These are phyloP conservation scores for Phytophthora chlamydospora DNA, from an alignment of 352 stramenopile genomes.

Conservation along the genomic window DNA sequence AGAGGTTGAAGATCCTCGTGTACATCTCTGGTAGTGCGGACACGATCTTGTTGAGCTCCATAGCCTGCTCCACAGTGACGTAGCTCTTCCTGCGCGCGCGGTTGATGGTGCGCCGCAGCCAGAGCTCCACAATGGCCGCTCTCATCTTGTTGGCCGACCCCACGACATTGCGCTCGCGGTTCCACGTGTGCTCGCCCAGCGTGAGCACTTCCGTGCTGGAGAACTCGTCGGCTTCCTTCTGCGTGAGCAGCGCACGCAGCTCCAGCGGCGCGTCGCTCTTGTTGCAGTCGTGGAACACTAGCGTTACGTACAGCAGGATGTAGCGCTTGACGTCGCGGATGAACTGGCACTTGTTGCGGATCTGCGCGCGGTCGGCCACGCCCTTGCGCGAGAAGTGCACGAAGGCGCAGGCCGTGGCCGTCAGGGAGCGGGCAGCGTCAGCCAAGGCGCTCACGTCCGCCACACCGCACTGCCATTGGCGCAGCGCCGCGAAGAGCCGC, in stretches of 20 bases:
- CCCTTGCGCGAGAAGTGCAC: conserved; percentile 51
- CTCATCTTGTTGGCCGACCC: conserved; percentile 58
- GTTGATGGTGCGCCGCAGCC: conserved; percentile 55
- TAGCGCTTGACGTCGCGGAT: conserved; percentile 68
- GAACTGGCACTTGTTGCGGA: conserved; percentile 56
- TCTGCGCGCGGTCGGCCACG: conserved; percentile 36
- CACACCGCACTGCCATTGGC: conserved; percentile 57
- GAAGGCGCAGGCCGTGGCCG: conserved; percentile 48
- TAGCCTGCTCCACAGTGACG: conserved; percentile 48
- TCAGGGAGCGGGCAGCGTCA: conserved; percentile 46
- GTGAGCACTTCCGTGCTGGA: conserved; percentile 42
- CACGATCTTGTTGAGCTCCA: conserved; percentile 57
- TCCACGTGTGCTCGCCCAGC: conserved; percentile 53
- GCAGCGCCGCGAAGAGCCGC: conserved; percentile 44
- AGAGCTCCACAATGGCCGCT: conserved; percentile 61
- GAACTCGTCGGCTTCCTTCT: conserved; percentile 52
- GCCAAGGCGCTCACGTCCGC: conserved; percentile 46
- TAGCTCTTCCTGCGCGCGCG: conserved; percentile 44
- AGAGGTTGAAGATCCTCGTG: conserved; percentile 54
- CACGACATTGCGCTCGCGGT: conserved; percentile 48
- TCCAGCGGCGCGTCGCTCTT: conserved; percentile 44
- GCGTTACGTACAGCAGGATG: conserved; percentile 55
- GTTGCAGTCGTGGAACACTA: conserved; percentile 68
- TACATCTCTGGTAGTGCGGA: conserved; percentile 58
- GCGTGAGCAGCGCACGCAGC: conserved; percentile 47